Conservation (phyloP, 306 rosid genomes). For the Vigna mungo region DNA sequence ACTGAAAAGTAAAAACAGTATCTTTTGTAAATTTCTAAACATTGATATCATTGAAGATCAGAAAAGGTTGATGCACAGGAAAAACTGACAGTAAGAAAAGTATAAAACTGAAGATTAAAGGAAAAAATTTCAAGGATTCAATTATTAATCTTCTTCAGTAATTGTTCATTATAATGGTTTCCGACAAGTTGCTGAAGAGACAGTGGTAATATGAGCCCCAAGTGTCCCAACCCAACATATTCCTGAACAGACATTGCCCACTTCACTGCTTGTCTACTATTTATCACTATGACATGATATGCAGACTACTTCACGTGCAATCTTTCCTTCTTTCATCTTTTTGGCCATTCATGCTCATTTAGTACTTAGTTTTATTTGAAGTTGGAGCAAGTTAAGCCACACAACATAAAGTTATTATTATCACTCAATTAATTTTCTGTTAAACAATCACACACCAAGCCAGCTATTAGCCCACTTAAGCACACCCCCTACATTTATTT, state of each 20-base stretch:
- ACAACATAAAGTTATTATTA: not conserved
- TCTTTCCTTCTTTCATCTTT: not conserved
- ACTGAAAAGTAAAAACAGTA: not conserved
- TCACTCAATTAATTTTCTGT: not conserved
- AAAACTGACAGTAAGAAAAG: too few relatives aligned
- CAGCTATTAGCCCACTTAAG: not conserved
- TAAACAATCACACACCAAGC: not conserved
- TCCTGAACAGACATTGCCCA: not conserved
- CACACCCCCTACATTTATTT: not conserved
- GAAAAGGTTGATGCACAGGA: too few relatives aligned
- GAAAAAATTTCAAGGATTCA: too few relatives aligned
- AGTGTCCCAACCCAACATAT: not conserved
- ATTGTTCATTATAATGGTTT: not conserved
- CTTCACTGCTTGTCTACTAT: not conserved
- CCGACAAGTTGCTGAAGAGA: not conserved
- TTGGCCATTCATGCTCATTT: not conserved
- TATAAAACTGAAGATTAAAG: not conserved
- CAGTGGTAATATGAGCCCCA: not conserved
- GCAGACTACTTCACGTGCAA: not conserved
- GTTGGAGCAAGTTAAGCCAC: slow-evolving; percentile 3
- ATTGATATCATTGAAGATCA: too few relatives aligned
- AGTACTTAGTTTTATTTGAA: slow-evolving; percentile 1
- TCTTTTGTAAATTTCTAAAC: not conserved
- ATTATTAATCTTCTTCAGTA: too few relatives aligned
- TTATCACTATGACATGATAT: not conserved